Evolutionary conservation across 192 early-diverging fungal species (phyloP), one percentile per base, ranked within the genome.

Genomic region (Mortierella alpina): DNA sequence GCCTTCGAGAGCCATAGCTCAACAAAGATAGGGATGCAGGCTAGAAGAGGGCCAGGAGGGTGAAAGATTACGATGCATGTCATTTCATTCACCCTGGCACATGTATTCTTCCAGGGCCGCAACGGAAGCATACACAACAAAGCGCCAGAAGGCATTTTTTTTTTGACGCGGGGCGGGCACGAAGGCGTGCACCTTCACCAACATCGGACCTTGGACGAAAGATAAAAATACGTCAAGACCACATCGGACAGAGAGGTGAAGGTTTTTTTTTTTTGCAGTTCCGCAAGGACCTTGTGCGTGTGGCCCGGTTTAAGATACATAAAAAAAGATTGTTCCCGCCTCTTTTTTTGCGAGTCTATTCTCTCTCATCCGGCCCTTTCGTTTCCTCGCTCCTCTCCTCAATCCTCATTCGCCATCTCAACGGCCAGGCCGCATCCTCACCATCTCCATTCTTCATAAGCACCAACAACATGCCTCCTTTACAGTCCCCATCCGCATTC

Each of bases 401-500:
- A 41, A 5, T 39, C 15, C 18, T 63, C 69, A 55, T 57, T 50
- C 3, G 31, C 31, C 31, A 2, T 31, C 31, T 31, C 31, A 31
- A 31, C 31, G 31, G 31, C 15, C 54, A 17, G 1, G 18, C 15
- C 23, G 9, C 3, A 22, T 7, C 23, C n/a, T 54, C 52, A 53
- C 31, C 31, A 31, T 31, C 31, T 31, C 31, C 31, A 31, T 3
- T 42, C 50, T 4, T 63, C 58, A 52, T 53, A 47, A 48, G 17
- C 20, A 3, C 18, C 15, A 8, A 10, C 51, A 64, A 45, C 50
- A 76, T 76, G 74, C 74, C 74, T n/a, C 74, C 74, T n/a, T 55
- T 76, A 49, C 74, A 76, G 54, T 53, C 51, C 7, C n/a, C 61
- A 22, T 60, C 72, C 12, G n/a, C 61, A 9, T 76, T 76, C 6